Conservation (phyloP, 140 eudicot species). For the Oenanthe javanica region DNA sequence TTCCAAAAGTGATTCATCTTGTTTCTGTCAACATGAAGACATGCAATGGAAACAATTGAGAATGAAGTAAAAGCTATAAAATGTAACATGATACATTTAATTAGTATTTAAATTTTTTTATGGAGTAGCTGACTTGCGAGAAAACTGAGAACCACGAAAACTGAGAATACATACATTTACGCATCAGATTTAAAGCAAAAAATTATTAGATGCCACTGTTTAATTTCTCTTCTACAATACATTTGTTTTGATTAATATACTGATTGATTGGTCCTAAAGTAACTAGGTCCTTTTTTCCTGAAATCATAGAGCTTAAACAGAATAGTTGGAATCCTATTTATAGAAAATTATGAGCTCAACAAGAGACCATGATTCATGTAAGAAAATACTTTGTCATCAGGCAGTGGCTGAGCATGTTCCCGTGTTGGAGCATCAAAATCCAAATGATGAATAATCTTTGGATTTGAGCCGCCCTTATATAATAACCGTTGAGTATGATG, state of each 20-base stretch:
- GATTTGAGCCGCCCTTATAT: constrained; percentile 54
- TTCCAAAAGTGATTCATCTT: constrained; percentile 90
- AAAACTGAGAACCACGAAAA: background rate
- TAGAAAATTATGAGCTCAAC: constrained; percentile 1
- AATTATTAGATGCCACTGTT: background rate
- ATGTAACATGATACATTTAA: background rate
- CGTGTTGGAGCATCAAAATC: constrained; percentile 99
- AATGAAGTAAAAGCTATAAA: background rate
- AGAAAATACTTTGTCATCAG: constrained; percentile 76
- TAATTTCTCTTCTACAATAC: background rate
- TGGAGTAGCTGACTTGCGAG: background rate
- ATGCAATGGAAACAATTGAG: too few relatives aligned
- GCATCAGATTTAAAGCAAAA: background rate
- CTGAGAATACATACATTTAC: background rate
- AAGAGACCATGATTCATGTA: background rate
- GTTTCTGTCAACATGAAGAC: constrained; percentile 48
- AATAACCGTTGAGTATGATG: constrained; percentile 79
- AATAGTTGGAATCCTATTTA: background rate
- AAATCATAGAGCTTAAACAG: background rate
- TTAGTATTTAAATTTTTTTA: background rate
- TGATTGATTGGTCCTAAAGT: background rate
- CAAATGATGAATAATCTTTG: constrained; percentile 60
- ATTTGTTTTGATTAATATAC: background rate
- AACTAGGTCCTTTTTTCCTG: background rate
- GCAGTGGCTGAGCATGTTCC: constrained; percentile 75